Percentiles rank a stretch among this genome's conserved stretches.
Conservation (phyloP, 2,329 filamentous ascomycete species). For the Hortaea werneckii region DNA sequence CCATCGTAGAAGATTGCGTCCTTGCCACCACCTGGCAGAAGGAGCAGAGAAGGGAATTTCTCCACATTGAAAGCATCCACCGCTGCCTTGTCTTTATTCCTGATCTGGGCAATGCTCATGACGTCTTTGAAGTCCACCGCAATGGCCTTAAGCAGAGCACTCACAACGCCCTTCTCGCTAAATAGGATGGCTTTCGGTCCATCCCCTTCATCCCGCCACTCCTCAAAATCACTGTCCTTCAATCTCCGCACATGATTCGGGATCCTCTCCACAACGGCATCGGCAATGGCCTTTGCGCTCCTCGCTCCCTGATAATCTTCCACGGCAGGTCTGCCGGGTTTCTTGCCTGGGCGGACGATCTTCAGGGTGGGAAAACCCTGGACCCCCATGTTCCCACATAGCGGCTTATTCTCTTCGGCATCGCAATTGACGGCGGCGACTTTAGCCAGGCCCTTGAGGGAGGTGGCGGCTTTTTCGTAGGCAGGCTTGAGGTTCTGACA, state of each 20-base stretch:
- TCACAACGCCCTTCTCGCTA: slow-evolving; percentile 83
- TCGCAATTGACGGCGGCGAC: slow-evolving; percentile 94
- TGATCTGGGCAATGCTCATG: slow-evolving; percentile 70
- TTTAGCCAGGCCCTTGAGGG: slow-evolving; percentile 82
- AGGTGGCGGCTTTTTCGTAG: slow-evolving; percentile 87
- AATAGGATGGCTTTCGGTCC: slow-evolving; percentile 82
- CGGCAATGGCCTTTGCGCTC: slow-evolving; percentile 75
- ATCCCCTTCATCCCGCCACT: slow-evolving; percentile 56
- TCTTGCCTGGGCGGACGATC: slow-evolving; percentile 78
- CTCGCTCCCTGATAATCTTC: slow-evolving; percentile 86
- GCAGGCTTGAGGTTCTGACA: slow-evolving; percentile 92
- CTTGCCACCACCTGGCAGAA: slow-evolving; percentile 62
- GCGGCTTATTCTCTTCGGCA: slow-evolving; percentile 78
- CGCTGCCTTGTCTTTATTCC: slow-evolving; percentile 64
- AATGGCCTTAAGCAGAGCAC: slow-evolving; percentile 68
- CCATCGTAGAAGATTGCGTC: slow-evolving; percentile 67
- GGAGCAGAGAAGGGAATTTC: slow-evolving; percentile 69
- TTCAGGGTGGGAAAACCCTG: slow-evolving; percentile 95
- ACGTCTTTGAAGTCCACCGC: slow-evolving; percentile 84
- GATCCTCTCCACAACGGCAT: slow-evolving; percentile 76
- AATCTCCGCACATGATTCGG: slow-evolving; percentile 82
- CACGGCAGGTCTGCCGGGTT: slow-evolving; percentile 65
- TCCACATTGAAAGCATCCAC: slow-evolving; percentile 65
- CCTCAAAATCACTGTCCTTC: slow-evolving; percentile 66
- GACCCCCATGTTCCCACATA: slow-evolving; percentile 78